Evolutionary conservation across 164 flowering plant genomes (phyloP).

Genomic region (Sextonia rubra): DNA sequence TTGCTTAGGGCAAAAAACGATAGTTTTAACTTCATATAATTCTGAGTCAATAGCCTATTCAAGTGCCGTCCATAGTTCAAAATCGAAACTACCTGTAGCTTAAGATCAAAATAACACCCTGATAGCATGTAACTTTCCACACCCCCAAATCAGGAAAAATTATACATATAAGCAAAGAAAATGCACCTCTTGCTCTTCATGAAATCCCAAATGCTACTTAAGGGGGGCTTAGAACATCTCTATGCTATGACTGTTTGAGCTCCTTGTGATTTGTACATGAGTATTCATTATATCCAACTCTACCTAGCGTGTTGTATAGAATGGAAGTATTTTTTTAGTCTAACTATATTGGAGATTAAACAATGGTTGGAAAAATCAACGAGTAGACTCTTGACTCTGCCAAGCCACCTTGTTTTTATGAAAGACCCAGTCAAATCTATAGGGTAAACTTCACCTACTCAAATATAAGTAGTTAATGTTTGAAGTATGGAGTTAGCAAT

Average conservation of each 20-base stretch:
- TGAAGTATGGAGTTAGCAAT: too few relatives aligned
- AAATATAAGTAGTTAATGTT: too few relatives aligned
- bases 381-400: too few relatives aligned
- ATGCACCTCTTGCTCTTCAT: slow-evolving; percentile 21
- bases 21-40: slow-evolving; percentile 65
- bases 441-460: too few relatives aligned
- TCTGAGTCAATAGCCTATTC: slow-evolving; percentile 83
- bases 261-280: too few relatives aligned
- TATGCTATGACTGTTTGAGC: not conserved
- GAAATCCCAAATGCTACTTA: slow-evolving; percentile 18
- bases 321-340: too few relatives aligned
- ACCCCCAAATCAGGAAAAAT: not conserved
- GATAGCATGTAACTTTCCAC: not conserved
- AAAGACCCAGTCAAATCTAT: too few relatives aligned
- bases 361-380: too few relatives aligned
- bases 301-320: too few relatives aligned
- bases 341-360: too few relatives aligned
- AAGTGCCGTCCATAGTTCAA: slow-evolving; percentile 69
- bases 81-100: slow-evolving; percentile 50
- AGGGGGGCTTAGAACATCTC: slow-evolving; percentile 7
- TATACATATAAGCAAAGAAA: not conserved
- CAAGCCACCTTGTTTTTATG: too few relatives aligned
- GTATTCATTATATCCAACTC: too few relatives aligned
- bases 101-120: not conserved
- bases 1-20: slow-evolving; percentile 83